A percentile compares a stretch with the other conserved stretches of the same genome.
Evolutionary conservation across 192 early-diverging fungal species (phyloP).

Genomic region (Diversispora eburnea): DNA sequence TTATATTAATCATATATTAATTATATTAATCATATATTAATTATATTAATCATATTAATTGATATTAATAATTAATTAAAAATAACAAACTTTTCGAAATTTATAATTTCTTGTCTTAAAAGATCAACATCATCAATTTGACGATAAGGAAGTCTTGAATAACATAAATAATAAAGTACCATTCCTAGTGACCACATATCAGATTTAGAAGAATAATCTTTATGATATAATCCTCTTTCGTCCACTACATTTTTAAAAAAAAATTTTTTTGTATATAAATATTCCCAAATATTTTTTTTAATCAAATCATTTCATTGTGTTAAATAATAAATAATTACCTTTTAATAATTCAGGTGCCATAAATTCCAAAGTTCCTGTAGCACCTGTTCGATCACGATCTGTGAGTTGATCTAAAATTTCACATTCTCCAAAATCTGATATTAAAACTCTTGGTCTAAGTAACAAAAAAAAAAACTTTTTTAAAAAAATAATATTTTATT

Average conservation of each 20-base stretch:
- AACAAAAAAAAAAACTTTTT: no score
- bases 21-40: not conserved
- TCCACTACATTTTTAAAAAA: constrained; percentile 40
- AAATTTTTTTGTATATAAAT: not conserved
- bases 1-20: not conserved
- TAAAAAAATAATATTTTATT: not conserved
- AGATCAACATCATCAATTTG: constrained; percentile 89
- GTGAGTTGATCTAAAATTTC: constrained; percentile 71
- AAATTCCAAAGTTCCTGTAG: constrained; percentile 93
- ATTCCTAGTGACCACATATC: constrained; percentile 97
- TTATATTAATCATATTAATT: not conserved
- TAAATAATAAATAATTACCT: constrained; percentile 21
- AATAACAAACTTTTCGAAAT: constrained; percentile 47
- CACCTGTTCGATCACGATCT: constrained; percentile 81
- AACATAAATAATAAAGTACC: constrained; percentile 90
- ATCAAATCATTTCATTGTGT: not conserved
- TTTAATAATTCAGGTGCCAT: constrained; percentile 79
- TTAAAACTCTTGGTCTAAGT: constrained; percentile 70
- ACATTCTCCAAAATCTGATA: constrained; percentile 98
- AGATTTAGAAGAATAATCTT: constrained; percentile 78
- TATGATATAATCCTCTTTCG: constrained; percentile 60
- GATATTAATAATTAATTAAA: not conserved
- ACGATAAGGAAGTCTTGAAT: constrained; percentile 73
- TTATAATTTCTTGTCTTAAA: constrained; percentile 74
- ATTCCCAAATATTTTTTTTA: not conserved